Evolutionary conservation across 345 rosid species (phyloP).

Genomic region (Trapa incisa): DNA sequence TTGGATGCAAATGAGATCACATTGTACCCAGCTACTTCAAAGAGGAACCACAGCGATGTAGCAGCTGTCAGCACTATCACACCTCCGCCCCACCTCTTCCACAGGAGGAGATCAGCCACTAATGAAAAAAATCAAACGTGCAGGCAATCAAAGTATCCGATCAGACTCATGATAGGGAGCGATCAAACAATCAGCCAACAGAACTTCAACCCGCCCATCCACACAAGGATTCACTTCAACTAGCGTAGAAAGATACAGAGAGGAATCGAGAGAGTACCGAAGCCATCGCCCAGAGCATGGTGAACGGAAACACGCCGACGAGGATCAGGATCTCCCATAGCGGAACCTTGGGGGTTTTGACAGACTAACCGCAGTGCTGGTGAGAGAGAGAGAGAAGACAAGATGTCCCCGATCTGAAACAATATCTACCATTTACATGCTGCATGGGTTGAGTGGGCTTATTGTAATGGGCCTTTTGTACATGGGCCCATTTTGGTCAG

Average conservation of each 20-base stretch:
- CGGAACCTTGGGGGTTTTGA: constrained; percentile 9
- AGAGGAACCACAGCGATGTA: constrained; percentile 51
- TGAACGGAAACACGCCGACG: constrained; percentile 44
- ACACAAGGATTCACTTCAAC: not conserved
- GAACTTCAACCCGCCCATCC: not conserved
- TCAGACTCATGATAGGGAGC: not conserved
- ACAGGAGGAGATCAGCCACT: constrained; percentile 76
- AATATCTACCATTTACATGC: not conserved
- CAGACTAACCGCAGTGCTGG: not conserved
- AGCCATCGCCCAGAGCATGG: constrained; percentile 61
- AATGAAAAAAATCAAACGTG: not conserved
- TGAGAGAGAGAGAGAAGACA: not conserved
- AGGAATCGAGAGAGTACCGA: constrained; percentile 21
- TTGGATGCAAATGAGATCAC: constrained; percentile 59
- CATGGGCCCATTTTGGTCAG: not conserved
- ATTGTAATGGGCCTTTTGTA: not conserved
- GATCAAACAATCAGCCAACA: not conserved
- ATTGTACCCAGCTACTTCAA: constrained; percentile 77
- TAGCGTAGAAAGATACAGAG: not conserved
- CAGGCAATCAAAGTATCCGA: not conserved
- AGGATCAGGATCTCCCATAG: constrained; percentile 46
- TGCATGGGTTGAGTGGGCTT: not conserved
- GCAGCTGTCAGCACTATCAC: constrained; percentile 35
- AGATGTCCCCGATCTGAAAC: not conserved
- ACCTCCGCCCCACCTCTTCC: constrained; percentile 58